Conservation (phyloP, 108 stramenopile genomes). For the Cyclotella sp. region DNA sequence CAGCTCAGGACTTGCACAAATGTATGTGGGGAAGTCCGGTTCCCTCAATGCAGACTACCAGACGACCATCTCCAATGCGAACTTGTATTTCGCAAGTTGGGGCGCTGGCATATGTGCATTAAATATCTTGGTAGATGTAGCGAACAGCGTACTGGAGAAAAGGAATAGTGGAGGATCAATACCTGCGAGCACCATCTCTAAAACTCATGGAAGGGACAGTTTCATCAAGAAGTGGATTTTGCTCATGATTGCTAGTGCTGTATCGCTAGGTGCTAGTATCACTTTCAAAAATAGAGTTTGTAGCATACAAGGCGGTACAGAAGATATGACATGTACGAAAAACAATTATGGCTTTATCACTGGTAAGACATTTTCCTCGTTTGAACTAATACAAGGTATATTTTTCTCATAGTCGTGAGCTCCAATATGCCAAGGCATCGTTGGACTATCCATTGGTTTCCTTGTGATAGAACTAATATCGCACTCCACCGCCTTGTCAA, state of each 20-base stretch:
- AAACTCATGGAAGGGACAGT: background rate
- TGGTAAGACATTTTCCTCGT: background rate
- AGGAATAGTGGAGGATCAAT: background rate
- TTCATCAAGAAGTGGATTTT: background rate
- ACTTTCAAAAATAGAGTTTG: background rate
- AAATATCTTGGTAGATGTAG: background rate
- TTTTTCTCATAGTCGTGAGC: no score
- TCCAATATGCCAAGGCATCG: no score
- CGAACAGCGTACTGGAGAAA: background rate
- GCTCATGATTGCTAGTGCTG: background rate
- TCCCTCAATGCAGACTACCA: background rate
- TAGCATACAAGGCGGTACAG: background rate
- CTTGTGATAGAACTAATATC: no score
- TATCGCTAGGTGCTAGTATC: background rate
- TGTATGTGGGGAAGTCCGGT: background rate
- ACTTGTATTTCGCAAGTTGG: conserved; percentile 8
- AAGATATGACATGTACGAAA: background rate
- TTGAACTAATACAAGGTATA: no score
- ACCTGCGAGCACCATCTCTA: background rate
- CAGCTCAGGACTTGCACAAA: background rate
- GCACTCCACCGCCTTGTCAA: no score
- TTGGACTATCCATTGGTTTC: no score
- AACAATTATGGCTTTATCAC: background rate
- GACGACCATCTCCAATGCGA: background rate
- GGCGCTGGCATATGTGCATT: background rate